A percentile compares a stretch with the other conserved stretches of the same genome.
Evolutionary conservation across 1,284 basidiomycete species (phyloP).

Genomic region (Gastroboletus turbinatus): DNA sequence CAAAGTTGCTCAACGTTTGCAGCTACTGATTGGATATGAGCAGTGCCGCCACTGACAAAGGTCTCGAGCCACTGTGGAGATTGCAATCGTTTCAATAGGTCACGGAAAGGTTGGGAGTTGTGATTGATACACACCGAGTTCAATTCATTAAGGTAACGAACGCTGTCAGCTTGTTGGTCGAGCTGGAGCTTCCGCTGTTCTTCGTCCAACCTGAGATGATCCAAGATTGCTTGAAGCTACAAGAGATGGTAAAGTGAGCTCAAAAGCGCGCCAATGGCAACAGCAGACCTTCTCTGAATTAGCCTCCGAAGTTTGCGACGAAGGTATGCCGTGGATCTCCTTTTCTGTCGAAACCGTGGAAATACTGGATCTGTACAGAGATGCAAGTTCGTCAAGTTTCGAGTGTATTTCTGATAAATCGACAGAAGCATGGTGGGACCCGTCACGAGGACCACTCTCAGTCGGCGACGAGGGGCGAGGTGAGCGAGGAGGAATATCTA

Average conservation of each 20-base stretch:
- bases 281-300: slow-evolving; percentile 26
- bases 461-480: not conserved
- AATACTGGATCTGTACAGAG: slow-evolving; percentile 19
- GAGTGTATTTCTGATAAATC: slow-evolving; percentile 26
- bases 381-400: slow-evolving; percentile 32
- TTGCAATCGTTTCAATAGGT: not conserved
- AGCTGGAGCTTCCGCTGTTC: slow-evolving; percentile 47
- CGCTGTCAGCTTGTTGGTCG: slow-evolving; percentile 67
- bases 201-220: slow-evolving; percentile 46
- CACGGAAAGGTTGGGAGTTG: not conserved
- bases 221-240: slow-evolving; percentile 46
- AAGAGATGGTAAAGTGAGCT: not conserved
- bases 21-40: slow-evolving; percentile 65
- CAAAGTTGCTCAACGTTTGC: slow-evolving; percentile 61
- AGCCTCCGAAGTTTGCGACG: slow-evolving; percentile 5
- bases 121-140: slow-evolving; percentile 49
- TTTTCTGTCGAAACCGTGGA: not conserved
- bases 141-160: slow-evolving; percentile 72
- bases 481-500: slow-evolving; percentile 1
- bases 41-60: slow-evolving; percentile 72
- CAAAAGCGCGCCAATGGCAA: not conserved
- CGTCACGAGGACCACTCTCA: slow-evolving; percentile 1
- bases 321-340: not conserved
- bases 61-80: slow-evolving; percentile 74
- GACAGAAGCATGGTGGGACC: not conserved